Conservation (phyloP, 768 basidiomycete species). For the Peribolospora kevripleyi region DNA sequence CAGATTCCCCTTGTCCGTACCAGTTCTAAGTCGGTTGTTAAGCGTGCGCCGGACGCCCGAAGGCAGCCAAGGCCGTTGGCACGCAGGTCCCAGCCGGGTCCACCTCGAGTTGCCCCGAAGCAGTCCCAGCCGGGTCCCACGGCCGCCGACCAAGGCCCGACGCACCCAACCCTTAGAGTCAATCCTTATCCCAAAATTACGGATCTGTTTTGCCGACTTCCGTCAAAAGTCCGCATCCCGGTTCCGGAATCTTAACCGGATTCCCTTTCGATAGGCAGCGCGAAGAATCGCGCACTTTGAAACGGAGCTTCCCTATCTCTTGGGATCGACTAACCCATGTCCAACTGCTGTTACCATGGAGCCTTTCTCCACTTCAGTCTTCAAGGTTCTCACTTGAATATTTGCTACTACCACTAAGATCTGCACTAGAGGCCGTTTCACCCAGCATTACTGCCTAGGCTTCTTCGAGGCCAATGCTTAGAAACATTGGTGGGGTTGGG, state of each 20-base stretch:
- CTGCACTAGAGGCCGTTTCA: conserved; percentile 59
- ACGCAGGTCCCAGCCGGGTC: conserved; percentile 25
- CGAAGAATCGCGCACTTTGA: conserved; percentile 40
- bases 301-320: conserved; percentile 52
- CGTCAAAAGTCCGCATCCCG: conserved; percentile 45
- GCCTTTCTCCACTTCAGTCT: conserved; percentile 75
- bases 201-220: conserved; percentile 58
- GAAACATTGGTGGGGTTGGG: no score
- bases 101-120: conserved; percentile 33
- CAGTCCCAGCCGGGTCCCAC: conserved; percentile 43
- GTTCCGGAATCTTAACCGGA: conserved; percentile 56
- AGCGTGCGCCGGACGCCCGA: conserved; percentile 36
- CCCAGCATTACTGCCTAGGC: conserved; percentile 48
- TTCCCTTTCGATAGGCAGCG: conserved; percentile 50
- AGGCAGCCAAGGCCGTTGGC: conserved; percentile 33
- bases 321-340: conserved; percentile 68
- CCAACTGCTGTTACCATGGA: conserved; percentile 68
- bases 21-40: conserved; percentile 52
- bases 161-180: conserved; percentile 56
- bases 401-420: conserved; percentile 76
- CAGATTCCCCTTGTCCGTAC: conserved; percentile 60
- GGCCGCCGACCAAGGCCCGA: conserved; percentile 52
- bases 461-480: conserved; percentile 28
- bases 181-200: conserved; percentile 59
- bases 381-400: conserved; percentile 67